Evolutionary conservation across 441 rosid genomes (phyloP), one percentile per base, ranked within the genome.

Genomic region (Manihot esculenta): DNA sequence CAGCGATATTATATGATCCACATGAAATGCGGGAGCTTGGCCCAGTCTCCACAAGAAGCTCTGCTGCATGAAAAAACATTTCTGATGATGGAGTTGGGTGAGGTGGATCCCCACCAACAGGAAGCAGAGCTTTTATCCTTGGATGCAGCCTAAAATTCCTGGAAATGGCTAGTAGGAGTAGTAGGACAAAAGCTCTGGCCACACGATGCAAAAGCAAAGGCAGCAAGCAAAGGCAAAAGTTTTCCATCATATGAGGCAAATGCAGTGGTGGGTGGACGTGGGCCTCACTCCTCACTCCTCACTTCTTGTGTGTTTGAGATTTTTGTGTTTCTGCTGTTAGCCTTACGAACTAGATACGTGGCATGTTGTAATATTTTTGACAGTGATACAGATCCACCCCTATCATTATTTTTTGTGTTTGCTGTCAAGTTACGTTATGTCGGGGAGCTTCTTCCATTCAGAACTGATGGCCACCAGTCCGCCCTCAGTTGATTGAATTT

Each of bases 401-500:
- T 9, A 6, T 62, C 35, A 60, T 67, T 8, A 68, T 71, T 80
- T 57, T n/a, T 35, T 17, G 47, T 30, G 56, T 55, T 70, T 74
- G 72, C 66, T 65, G 62, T 63, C 70, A 69, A 73, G 67, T 62
- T 73, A 58, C 75, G 71, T 76, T 49, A 62, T 69, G 67, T 74
- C 70, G 73, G 68, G 58, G 62, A 61, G 41, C 10, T 66, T 30
- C 14, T 66, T 59, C 10, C 45, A 51, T 45, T 50, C 70, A 35
- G 41, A 35, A 2, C 4, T 0, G 41, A 35, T 30, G 35, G 35
- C 4, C n/a, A n/a, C n/a, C n/a, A n/a, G n/a, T n/a, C n/a, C n/a
- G n/a, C n/a, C n/a, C n/a, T n/a, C n/a, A n/a, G n/a, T n/a, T n/a
- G 4, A 30, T 30, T 30, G 35, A 30, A 30, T 30, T n/a, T n/a